Evolutionary conservation across 495 filamentous ascomycete species (phyloP).

Genomic region (Cercophora samala): DNA sequence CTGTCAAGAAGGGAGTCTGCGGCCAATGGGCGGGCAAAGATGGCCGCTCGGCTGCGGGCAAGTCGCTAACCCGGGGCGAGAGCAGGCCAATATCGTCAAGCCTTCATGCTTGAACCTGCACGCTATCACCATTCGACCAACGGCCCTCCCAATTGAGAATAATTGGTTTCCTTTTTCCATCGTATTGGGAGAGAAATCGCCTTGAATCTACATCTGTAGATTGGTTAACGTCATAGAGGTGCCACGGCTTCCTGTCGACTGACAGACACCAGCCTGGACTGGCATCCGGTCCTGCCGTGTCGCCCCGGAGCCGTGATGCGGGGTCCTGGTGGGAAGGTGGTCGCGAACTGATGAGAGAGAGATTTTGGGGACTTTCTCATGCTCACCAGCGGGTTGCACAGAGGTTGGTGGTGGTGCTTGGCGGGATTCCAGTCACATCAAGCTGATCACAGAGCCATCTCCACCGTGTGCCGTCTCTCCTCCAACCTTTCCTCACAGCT

Average conservation of each 20-base stretch:
- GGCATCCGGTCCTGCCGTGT: neutral
- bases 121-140: constrained; percentile 14
- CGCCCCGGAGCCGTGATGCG: neutral
- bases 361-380: constrained; percentile 1
- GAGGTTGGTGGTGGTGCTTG: neutral
- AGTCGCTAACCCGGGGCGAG: constrained; percentile 30
- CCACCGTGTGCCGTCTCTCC: constrained; percentile 10
- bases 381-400: constrained; percentile 6
- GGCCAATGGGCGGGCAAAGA: constrained; percentile 27
- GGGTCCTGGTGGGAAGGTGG: neutral
- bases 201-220: no score
- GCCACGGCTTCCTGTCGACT: neutral
- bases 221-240: no score
- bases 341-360: neutral
- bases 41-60: constrained; percentile 33
- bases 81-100: constrained; percentile 22
- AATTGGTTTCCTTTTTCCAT: no score
- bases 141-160: constrained; percentile 13
- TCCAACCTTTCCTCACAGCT: constrained; percentile 23
- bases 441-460: constrained; percentile 3
- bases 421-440: constrained; percentile 5
- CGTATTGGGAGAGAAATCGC: no score
- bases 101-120: constrained; percentile 8
- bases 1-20: constrained; percentile 19
- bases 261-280: neutral